A percentile compares a stretch with the other conserved stretches of the same genome.
Conservation (phyloP, 1,139 yeast genomes). For the Kluyveromyces sp. region DNA sequence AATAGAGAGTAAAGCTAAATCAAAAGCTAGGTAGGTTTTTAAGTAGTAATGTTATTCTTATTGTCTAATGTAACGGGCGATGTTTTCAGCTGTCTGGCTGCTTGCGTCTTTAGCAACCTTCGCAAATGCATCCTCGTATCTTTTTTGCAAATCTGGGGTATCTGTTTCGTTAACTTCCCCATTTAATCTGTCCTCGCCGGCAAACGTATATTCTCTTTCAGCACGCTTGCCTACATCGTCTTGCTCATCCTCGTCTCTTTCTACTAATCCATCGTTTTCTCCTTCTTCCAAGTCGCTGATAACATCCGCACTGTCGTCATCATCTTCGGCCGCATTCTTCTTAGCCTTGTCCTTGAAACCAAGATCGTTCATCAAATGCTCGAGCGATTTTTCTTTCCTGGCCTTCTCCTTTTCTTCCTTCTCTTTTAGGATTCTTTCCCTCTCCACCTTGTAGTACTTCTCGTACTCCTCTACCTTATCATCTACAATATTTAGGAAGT, state of each 20-base stretch:
- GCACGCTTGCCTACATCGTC: slow-evolving; percentile 13
- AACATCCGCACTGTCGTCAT: slow-evolving; percentile 47
- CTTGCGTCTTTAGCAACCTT: slow-evolving; percentile 54
- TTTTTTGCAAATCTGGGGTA: slow-evolving; percentile 52
- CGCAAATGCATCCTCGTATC: slow-evolving; percentile 68
- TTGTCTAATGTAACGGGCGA: slow-evolving; percentile 53
- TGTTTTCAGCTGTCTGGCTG: slow-evolving; percentile 60
- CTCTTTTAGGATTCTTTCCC: slow-evolving; percentile 71
- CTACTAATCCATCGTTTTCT: slow-evolving; percentile 55
- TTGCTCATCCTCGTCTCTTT: slow-evolving; percentile 54
- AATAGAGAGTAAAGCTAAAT: too few relatives aligned
- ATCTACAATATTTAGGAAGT: slow-evolving; percentile 74
- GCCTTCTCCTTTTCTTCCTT: slow-evolving; percentile 70
- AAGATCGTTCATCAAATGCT: slow-evolving; percentile 73
- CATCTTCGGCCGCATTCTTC: slow-evolving; percentile 3
- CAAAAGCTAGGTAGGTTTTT: too few relatives aligned
- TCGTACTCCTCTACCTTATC: slow-evolving; percentile 84
- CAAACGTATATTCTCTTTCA: slow-evolving; percentile 70
- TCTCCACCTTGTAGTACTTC: slow-evolving; percentile 72
- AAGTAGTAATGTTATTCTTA: slow-evolving; percentile 5
- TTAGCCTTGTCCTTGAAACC: slow-evolving; percentile 46
- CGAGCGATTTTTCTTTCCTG: slow-evolving; percentile 64
- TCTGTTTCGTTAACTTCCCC: slow-evolving; percentile 48
- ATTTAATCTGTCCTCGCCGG: slow-evolving; percentile 51
- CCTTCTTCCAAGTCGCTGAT: slow-evolving; percentile 59